Percentiles rank a stretch among this genome's conserved stretches.
phyloP scores from a whole-genome alignment of 495 filamentous ascomycete species.

The Paragyromitra xinjiangensis region DNA sequence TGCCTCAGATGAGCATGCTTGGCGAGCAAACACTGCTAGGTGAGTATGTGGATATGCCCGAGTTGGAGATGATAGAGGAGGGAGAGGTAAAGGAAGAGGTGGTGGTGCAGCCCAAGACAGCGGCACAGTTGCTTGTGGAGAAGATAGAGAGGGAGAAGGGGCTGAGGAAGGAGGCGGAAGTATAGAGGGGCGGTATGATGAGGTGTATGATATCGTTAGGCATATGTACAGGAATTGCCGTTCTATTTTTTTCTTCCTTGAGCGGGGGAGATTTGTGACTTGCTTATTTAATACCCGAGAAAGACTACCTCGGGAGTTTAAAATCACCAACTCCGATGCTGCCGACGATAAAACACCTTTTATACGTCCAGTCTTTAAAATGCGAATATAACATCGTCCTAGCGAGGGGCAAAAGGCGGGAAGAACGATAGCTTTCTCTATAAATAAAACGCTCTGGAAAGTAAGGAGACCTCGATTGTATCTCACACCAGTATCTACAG shows the following conservation, averaged over 20 bases:
- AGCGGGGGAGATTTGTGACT: too few relatives aligned
- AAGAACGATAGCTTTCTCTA: too few relatives aligned
- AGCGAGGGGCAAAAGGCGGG: too few relatives aligned
- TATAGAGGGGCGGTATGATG: neutral
- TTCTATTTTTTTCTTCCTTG: neutral
- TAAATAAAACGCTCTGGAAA: too few relatives aligned
- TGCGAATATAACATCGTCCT: too few relatives aligned
- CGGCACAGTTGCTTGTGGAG: slow-evolving; percentile 35
- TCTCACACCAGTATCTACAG: too few relatives aligned
- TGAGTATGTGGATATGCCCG: neutral
- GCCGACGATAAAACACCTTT: too few relatives aligned
- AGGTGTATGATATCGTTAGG: slow-evolving; percentile 32
- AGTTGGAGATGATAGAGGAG: neutral
- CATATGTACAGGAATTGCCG: slow-evolving; percentile 27
- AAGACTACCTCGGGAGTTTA: too few relatives aligned
- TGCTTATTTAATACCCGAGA: too few relatives aligned
- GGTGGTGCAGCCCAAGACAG: slow-evolving; percentile 20
- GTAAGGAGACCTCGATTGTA: too few relatives aligned
- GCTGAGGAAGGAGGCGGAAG: slow-evolving; percentile 19
- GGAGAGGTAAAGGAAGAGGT: neutral
- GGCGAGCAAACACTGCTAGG: neutral
- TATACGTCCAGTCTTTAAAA: too few relatives aligned
- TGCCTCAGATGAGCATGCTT: slow-evolving; percentile 26
- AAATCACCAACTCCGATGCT: too few relatives aligned
- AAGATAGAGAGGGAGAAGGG: slow-evolving; percentile 34